A percentile compares a stretch with the other conserved stretches of the same genome.
These are phyloP conservation scores for Populus tomentosa DNA, from an alignment of 441 rosid genomes.

Conservation along the genomic window DNA sequence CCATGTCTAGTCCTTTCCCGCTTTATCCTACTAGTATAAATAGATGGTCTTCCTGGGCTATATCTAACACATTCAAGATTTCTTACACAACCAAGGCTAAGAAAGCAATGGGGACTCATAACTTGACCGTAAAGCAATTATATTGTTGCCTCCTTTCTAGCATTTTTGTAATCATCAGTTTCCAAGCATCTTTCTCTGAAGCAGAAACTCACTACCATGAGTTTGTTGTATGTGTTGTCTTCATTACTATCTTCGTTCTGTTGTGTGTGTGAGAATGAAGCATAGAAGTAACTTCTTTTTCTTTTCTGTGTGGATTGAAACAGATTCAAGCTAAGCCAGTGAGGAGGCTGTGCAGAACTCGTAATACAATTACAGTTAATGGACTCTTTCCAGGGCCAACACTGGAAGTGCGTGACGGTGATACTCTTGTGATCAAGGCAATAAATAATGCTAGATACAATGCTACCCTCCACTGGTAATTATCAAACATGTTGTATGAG, in stretches of 20 bases:
- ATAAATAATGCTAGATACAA: slow-evolving; percentile 64
- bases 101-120: slow-evolving; percentile 28
- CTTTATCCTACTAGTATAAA: slow-evolving; percentile 26
- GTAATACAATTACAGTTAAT: slow-evolving; percentile 69
- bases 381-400: slow-evolving; percentile 92
- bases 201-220: slow-evolving; percentile 76
- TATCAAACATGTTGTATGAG: neutral
- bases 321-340: slow-evolving; percentile 76
- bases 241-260: neutral
- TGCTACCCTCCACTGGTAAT: slow-evolving; percentile 82
- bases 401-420: slow-evolving; percentile 65
- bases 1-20: slow-evolving; percentile 1
- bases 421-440: slow-evolving; percentile 62
- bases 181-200: slow-evolving; percentile 38
- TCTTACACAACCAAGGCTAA: slow-evolving; percentile 1
- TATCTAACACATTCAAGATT: neutral
- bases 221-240: slow-evolving; percentile 54
- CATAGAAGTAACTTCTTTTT: neutral
- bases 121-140: slow-evolving; percentile 12
- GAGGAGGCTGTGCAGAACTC: slow-evolving; percentile 96
- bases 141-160: slow-evolving; percentile 18
- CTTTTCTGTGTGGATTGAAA: slow-evolving; percentile 2
- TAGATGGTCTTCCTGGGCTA: slow-evolving; percentile 18
- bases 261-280: neutral
- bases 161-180: slow-evolving; percentile 31